Evolutionary conservation across 257 asterid species (phyloP), one percentile per base, ranked within the genome.

Genomic region (Solanum lycopersicoides): DNA sequence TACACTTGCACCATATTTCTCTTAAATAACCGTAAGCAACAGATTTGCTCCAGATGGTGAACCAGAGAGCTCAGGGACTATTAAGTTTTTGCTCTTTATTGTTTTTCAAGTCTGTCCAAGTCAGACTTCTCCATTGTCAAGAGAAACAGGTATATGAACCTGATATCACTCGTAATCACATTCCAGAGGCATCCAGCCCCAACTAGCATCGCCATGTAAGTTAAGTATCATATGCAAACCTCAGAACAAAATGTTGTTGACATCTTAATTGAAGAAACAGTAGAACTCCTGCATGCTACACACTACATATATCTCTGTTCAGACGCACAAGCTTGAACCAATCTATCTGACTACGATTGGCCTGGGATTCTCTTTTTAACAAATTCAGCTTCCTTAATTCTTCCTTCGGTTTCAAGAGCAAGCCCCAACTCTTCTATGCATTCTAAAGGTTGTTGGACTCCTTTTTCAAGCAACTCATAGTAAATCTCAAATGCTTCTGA

Each of bases 331-430:
- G 86, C 63, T 42, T 74, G 84, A 74, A 79, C 47, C 53, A 83
- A 30, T 80, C 84, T 28, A 75, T 84, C 77, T 65, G 42, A 45
- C 59, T 83, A 86, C 63, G 65, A 50, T 32, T 86, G 74, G 65
- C 53, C 84, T 9, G 34, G 84, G 88, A 95, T 93, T 89, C 95
- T 94, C 96, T 93, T 92, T 56, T 94, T 89, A 83, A 96, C 93
- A 88, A 96, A 96, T 84, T 95, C 95, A 76, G 98, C 95, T 89
- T 94, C 98, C 89, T 92, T 92, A 79, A 84, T 66, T 80, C 89
- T 96, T 53, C 98, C 98, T 83, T 87, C 91, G 53, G 90, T 92
- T 88, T 93, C 93, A 28, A 94, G 96, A 41, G 89, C 94, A 60
- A 56, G 83, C 88, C 85, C 90, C 83, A 96, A 91, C 23, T 90